Evolutionary conservation across 345 rosid genomes (phyloP).

Genomic region (Kandelia obovata): DNA sequence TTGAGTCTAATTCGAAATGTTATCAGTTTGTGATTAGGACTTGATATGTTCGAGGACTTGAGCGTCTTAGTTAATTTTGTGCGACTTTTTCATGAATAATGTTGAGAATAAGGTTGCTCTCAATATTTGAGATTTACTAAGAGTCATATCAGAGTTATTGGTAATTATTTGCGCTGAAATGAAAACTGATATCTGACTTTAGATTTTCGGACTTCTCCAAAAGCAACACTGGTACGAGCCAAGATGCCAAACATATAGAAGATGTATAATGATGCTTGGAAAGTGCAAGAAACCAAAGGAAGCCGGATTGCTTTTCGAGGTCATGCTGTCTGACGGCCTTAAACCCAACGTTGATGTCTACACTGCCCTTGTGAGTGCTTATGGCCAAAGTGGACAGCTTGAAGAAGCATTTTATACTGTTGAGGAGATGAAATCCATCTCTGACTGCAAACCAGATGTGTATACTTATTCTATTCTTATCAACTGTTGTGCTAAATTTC

Average conservation of each 20-base stretch:
- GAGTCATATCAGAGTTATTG: too few relatives aligned
- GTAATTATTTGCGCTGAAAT: too few relatives aligned
- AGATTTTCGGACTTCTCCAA: conserved; percentile 75
- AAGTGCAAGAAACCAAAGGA: conserved; percentile 63
- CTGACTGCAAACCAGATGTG: conserved; percentile 72
- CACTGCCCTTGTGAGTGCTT: conserved; percentile 68
- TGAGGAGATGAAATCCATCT: conserved; percentile 64
- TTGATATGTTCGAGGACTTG: too few relatives aligned
- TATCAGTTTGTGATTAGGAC: too few relatives aligned
- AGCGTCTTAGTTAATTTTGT: too few relatives aligned
- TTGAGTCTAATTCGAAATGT: too few relatives aligned
- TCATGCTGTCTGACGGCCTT: conserved; percentile 62
- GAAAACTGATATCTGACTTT: conserved; percentile 2
- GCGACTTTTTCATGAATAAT: too few relatives aligned
- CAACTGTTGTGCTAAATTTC: conserved; percentile 48
- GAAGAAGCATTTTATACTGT: conserved; percentile 52
- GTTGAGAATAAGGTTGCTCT: neutral
- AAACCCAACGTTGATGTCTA: conserved; percentile 75
- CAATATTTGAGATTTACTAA: neutral
- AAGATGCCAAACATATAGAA: conserved; percentile 61
- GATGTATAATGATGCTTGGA: conserved; percentile 71
- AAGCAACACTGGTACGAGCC: conserved; percentile 79
- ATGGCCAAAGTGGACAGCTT: conserved; percentile 51
- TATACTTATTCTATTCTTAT: conserved; percentile 66
- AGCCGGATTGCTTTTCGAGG: conserved; percentile 64